Conservation (phyloP, 2,329 filamentous ascomycete genomes). For the Xylaria sp. region DNA sequence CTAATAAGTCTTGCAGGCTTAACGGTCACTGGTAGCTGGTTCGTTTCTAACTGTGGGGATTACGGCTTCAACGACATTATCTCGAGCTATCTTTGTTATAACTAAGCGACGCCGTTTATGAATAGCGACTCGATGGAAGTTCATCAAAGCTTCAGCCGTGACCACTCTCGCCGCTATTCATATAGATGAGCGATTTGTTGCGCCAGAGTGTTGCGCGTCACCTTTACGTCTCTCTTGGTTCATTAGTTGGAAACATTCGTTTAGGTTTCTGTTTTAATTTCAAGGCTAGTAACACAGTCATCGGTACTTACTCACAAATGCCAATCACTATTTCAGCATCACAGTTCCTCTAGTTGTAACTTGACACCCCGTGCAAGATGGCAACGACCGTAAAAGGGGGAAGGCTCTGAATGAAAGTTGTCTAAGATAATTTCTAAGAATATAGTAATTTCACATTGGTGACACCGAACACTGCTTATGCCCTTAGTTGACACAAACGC, state of each 20-base stretch:
- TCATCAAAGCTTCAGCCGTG: background rate
- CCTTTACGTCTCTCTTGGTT: background rate
- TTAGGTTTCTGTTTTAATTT: background rate
- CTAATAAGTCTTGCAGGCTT: background rate
- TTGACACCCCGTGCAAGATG: too few relatives aligned
- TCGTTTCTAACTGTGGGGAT: background rate
- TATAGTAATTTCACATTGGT: too few relatives aligned
- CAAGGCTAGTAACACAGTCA: background rate
- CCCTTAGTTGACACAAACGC: too few relatives aligned
- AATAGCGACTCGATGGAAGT: background rate
- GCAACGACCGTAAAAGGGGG: too few relatives aligned
- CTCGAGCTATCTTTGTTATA: constrained; percentile 4
- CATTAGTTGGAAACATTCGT: background rate
- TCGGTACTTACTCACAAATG: too few relatives aligned
- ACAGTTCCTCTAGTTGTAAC: background rate
- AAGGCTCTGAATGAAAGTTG: too few relatives aligned
- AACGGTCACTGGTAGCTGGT: background rate
- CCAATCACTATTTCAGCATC: background rate
- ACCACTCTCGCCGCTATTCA: background rate
- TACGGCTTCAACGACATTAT: background rate
- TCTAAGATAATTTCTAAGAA: too few relatives aligned
- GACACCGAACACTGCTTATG: too few relatives aligned
- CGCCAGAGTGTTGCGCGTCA: background rate
- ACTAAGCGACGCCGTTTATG: background rate
- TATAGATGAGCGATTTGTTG: background rate